A percentile compares a stretch with the other conserved stretches of the same genome.
Evolutionary conservation across 108 stramenopile species (phyloP).

Genomic region (Chaetoceros muelleri): DNA sequence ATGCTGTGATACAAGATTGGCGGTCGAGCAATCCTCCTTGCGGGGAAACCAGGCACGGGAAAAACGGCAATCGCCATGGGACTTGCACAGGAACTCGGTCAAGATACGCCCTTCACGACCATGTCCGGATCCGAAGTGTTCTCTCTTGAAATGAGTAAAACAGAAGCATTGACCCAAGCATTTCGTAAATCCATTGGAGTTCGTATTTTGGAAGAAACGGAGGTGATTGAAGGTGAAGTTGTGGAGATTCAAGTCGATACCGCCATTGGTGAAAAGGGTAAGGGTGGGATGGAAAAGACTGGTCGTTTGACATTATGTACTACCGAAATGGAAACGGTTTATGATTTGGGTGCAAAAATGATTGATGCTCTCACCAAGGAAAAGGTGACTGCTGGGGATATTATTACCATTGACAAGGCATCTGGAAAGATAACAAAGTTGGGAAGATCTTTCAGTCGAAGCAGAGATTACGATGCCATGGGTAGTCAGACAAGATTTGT

Average conservation of each 20-base stretch:
- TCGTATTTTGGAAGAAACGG: constrained; percentile 97
- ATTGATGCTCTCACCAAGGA: constrained; percentile 95
- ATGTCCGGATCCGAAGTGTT: constrained; percentile 96
- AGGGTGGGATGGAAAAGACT: constrained; percentile 76
- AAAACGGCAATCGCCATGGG: constrained; percentile 92
- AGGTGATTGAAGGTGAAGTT: constrained; percentile 99
- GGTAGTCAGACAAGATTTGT: constrained; percentile 96
- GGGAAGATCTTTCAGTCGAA: constrained; percentile 89
- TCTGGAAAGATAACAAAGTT: constrained; percentile 93
- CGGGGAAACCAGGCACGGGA: constrained; percentile 86
- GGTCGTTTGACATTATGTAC: constrained; percentile 95
- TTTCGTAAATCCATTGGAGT: constrained; percentile 90
- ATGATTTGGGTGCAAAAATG: constrained; percentile 99
- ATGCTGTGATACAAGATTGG: constrained; percentile 55
- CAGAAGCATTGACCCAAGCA: constrained; percentile 99
- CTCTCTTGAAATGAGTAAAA: constrained; percentile 96
- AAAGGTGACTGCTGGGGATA: constrained; percentile 96
- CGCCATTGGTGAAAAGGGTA: constrained; percentile 20
- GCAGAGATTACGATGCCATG: constrained; percentile 98
- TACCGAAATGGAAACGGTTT: constrained; percentile 99
- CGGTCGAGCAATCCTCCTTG: constrained; percentile 83
- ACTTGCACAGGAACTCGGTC: constrained; percentile 80
- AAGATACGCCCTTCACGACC: constrained; percentile 94
- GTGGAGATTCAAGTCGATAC: constrained; percentile 96
- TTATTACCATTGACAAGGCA: constrained; percentile 99